Conservation (phyloP, 768 basidiomycete species). For the Tylopilus felleus region DNA sequence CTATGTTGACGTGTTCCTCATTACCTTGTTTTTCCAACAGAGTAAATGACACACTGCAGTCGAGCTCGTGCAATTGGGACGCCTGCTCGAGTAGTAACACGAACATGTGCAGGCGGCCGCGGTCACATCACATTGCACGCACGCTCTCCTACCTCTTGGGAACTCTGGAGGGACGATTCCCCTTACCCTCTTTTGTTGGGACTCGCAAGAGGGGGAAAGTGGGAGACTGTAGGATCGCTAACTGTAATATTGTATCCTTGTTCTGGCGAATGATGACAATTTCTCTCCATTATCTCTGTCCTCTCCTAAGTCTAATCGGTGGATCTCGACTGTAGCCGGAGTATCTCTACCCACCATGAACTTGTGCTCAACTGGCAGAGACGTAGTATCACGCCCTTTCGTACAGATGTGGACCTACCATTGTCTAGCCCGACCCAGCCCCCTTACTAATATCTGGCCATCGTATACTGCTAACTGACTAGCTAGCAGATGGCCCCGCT, state of each 20-base stretch:
- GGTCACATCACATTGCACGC: slow-evolving; percentile 23
- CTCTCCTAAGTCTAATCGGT: not conserved
- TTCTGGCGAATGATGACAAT: slow-evolving; percentile 16
- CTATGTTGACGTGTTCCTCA: not conserved
- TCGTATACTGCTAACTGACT: too few species aligned
- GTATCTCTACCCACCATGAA: too few species aligned
- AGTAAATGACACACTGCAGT: slow-evolving; percentile 33
- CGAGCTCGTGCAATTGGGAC: slow-evolving; percentile 27
- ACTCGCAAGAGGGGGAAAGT: slow-evolving; percentile 17
- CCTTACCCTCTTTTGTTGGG: slow-evolving; percentile 21
- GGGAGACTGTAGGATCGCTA: slow-evolving; percentile 24
- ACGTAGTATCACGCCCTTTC: too few species aligned
- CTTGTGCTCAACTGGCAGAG: too few species aligned
- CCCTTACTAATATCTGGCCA: too few species aligned
- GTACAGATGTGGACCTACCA: too few species aligned
- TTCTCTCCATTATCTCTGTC: not conserved
- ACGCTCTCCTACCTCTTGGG: slow-evolving; percentile 26
- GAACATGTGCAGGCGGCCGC: slow-evolving; percentile 13
- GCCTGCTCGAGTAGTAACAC: slow-evolving; percentile 13
- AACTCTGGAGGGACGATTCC: slow-evolving; percentile 20
- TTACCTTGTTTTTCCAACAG: slow-evolving; percentile 19
- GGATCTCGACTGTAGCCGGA: not conserved
- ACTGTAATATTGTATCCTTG: slow-evolving; percentile 23
- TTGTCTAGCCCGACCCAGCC: too few species aligned
- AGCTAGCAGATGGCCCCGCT: too few species aligned